These are phyloP conservation scores for Lanmaoa rubissima DNA, from an alignment of 768 basidiomycete species.

Conservation along the genomic window DNA sequence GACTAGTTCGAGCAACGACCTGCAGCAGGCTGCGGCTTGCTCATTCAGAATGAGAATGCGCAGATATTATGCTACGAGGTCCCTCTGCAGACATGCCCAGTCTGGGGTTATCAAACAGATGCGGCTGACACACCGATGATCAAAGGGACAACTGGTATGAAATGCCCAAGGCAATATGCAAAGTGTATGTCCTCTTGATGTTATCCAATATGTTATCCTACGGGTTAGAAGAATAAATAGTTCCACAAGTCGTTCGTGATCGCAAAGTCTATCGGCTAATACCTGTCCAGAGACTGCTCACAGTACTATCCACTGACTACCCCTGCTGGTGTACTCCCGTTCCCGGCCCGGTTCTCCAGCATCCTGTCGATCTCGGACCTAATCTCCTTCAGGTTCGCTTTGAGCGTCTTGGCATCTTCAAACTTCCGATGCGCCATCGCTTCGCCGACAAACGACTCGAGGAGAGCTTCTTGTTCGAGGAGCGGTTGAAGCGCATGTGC, in stretches of 20 bases:
- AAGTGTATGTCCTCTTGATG: not conserved
- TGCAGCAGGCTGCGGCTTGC: too few species aligned
- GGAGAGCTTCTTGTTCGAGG: conserved; percentile 89
- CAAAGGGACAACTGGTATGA: not conserved
- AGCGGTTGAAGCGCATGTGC: conserved; percentile 81
- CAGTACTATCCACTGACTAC: not conserved
- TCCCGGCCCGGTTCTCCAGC: conserved; percentile 35
- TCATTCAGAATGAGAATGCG: too few species aligned
- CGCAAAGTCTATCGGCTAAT: not conserved
- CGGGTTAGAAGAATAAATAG: not conserved
- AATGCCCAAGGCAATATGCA: not conserved
- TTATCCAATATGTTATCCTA: conserved; percentile 8
- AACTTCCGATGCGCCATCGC: conserved; percentile 91
- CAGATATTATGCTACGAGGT: too few species aligned
- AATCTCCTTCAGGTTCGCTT: conserved; percentile 79
- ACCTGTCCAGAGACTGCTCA: not conserved
- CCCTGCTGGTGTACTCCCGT: not conserved
- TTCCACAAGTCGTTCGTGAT: not conserved
- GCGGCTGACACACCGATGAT: too few species aligned
- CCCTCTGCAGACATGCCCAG: too few species aligned
- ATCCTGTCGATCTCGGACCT: conserved; percentile 78
- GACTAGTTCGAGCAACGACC: too few species aligned
- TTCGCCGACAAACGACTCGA: conserved; percentile 89
- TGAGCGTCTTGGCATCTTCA: conserved; percentile 88
- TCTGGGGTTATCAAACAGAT: too few species aligned